Base-by-base conservation (phyloP, 75 land plant species). In the Gnetum montanum region DNA sequence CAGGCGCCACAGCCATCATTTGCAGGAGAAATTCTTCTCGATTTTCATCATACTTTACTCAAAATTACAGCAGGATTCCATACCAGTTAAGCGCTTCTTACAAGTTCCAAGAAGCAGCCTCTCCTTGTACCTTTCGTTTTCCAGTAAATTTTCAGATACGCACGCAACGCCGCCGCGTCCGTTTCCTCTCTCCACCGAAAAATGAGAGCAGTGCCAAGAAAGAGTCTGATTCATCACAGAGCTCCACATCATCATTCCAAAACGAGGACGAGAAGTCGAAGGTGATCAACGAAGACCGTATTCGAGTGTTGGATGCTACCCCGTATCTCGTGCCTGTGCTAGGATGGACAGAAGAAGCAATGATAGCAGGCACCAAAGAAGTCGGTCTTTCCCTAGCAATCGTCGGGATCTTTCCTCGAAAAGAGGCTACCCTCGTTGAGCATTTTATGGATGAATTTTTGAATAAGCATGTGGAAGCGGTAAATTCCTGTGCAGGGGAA, bases 391-490 rank as follows among this genome's bases (percentile, higher is more conserved):
- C 97, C 20, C 97, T 93, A 25, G 52, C 88, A 3, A 84, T 91
- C 31, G 68, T 91, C 37, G 97, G 97, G 28, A 62, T 86, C n/a
- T 84, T 92, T 59, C 83, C 84, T 0, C 66, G 94, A 47, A 92
- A 84, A 45, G 94, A 92, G 44, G 97, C 89, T 28, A 86, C 78
- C 7, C 86, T 92, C 30, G 94, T 92, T 4, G 85, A 91, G 97
- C 84, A 67, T 57, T 91, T 87, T 67, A 91, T 91, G 97, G 97
- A 91, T 54, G 88, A 87, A 1, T 91, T 83, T 68, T 58, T 83
- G 47, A 72, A 84, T 54, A 74, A 61, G 52, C 72, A 87, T 19
- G 54, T 75, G 46, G 97, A 81, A 41, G 70, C 45, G 65, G 67
- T 81, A 47, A 85, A 91, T 15, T 38, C 61, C 3, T 68, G 55